Base-by-base conservation (phyloP, 202 grass and related monocot species). In the Setaria viridis region DNA sequence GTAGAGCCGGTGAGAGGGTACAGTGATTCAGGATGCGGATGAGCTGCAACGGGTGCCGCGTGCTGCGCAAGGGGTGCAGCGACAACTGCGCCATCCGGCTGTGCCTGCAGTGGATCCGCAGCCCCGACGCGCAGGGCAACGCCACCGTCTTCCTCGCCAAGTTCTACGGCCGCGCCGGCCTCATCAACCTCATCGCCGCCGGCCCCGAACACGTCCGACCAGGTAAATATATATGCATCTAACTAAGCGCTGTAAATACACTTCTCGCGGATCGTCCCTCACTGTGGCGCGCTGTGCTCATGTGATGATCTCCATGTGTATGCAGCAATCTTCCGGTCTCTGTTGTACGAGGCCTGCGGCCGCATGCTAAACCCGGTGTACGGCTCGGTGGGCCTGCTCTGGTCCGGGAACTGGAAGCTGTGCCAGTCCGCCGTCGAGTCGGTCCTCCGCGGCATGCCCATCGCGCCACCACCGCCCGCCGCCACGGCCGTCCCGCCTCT, bases 101-200 rank as follows among this genome's bases (percentile, higher is more conserved):
- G 6, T 94, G 92, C 56, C 54, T 94, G n/a, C 92, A 89, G 87
- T 94, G 92, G 92, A 94, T 94, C 50, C 76, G 69, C 5, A 89
- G 48, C 80, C 56, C 92, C 4, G 89, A 91, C 3, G 86, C 87
- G 11, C 92, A 94, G 80, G 92, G 86, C 39, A 94, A 94, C 37
- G 92, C 92, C 70, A 94, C 92, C 57, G 75, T 91, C 83, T 94
- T 94, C 87, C 92, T 94, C 69, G 92, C 92, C 59, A 94, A 94
- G 79, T 91, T 94, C 86, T 94, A 94, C 49, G 92, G 92, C 76
- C 92, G 92, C 63, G 89, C 92, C 37, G 92, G 89, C 11, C 89
- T 94, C 79, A 47, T 91, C 67, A 94, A 94, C 74, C 92, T 94
- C 84, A 85, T 94, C 39, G 76, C 84, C 55, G 57, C 89, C 15